phyloP scores from a whole-genome alignment of 108 stramenopile species.

The Cylindrotheca fusiformis region DNA sequence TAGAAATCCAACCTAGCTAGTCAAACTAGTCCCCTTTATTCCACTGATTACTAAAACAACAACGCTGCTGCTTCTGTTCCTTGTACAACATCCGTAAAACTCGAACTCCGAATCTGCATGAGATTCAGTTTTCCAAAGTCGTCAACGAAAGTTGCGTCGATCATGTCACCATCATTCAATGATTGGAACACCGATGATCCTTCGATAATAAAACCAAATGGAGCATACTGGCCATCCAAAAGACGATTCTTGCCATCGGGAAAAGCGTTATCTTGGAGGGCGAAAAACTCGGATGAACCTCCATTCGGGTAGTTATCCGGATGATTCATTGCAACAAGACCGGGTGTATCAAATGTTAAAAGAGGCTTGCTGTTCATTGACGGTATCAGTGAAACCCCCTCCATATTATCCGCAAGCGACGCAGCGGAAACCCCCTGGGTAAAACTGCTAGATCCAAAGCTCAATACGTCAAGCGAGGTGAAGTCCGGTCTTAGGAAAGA shows the following conservation, averaged over 20 bases:
- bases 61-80: conserved; percentile 21
- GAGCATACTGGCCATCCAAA: conserved; percentile 78
- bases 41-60: neutral
- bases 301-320: conserved; percentile 71
- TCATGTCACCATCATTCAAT: conserved; percentile 70
- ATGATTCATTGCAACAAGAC: conserved; percentile 80
- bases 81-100: conserved; percentile 47
- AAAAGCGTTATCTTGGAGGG: conserved; percentile 42
- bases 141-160: conserved; percentile 70
- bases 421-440: conserved; percentile 1
- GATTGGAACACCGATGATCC: conserved; percentile 65
- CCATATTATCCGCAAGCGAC: neutral
- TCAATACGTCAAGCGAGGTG: conserved; percentile 16
- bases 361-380: conserved; percentile 47
- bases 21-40: no score
- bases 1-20: no score
- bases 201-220: conserved; percentile 78
- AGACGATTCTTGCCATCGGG: conserved; percentile 31
- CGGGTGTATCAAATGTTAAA: conserved; percentile 72
- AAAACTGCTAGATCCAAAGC: conserved; percentile 35
- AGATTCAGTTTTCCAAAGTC: conserved; percentile 73
- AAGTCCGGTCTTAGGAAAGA: conserved; percentile 1
- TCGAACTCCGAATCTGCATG: conserved; percentile 62
- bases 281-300: conserved; percentile 81
- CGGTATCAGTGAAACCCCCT: neutral